Conservation (phyloP, 352 stramenopile species). For the Aphanomyces cochlioides region DNA sequence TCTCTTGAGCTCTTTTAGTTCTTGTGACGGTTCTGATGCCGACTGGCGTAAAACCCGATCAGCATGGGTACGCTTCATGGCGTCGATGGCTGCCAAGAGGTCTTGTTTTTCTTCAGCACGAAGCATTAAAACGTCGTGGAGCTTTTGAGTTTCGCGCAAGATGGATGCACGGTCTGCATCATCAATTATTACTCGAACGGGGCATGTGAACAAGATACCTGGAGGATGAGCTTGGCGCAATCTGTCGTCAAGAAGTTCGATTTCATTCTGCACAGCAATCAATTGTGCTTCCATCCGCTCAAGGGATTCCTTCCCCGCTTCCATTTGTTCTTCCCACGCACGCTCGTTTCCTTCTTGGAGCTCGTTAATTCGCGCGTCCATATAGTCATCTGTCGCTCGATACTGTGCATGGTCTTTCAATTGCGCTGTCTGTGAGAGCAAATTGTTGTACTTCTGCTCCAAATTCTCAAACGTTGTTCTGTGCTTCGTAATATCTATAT, state of each 20-base stretch:
- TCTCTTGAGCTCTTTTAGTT: conserved; percentile 31
- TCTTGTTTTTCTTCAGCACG: conserved; percentile 57
- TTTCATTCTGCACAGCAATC: conserved; percentile 36
- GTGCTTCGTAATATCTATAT: conserved; percentile 15
- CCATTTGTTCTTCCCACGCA: conserved; percentile 60
- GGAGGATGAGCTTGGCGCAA: conserved; percentile 1
- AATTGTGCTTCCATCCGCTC: conserved; percentile 54
- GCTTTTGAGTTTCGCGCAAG: conserved; percentile 34
- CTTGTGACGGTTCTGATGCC: conserved; percentile 35
- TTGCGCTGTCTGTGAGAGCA: not conserved
- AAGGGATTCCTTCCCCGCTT: conserved; percentile 43
- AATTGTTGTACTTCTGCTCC: conserved; percentile 1
- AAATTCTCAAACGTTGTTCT: conserved; percentile 2
- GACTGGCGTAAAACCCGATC: conserved; percentile 18
- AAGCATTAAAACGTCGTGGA: conserved; percentile 48
- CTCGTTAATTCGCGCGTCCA: conserved; percentile 39
- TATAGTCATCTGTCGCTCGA: conserved; percentile 7
- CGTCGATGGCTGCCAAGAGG: conserved; percentile 53
- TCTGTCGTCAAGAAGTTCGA: not conserved
- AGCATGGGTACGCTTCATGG: conserved; percentile 42
- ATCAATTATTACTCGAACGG: not conserved
- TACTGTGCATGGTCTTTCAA: not conserved
- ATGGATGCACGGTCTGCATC: conserved; percentile 4
- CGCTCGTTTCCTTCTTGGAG: conserved; percentile 55
- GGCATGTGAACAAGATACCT: not conserved